These are phyloP conservation scores for Dothistroma pini DNA, from an alignment of 2,329 filamentous ascomycete genomes.

Conservation along the genomic window DNA sequence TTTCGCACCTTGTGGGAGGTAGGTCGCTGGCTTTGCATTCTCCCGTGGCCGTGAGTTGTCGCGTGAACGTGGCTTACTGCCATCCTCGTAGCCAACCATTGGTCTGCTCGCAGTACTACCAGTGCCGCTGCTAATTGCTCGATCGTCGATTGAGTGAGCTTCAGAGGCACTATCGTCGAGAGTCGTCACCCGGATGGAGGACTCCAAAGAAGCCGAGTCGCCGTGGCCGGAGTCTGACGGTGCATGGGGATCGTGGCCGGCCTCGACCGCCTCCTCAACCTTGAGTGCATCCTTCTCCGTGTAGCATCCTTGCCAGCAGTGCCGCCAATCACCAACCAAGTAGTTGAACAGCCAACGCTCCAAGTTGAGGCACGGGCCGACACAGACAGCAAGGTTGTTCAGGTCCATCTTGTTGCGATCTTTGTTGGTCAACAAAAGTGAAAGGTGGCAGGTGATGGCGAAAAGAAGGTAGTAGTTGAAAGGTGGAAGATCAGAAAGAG, in stretches of 20 bases:
- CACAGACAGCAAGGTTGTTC: slow-evolving; percentile 91
- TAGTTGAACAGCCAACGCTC: slow-evolving; percentile 95
- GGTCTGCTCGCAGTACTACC: slow-evolving; percentile 17
- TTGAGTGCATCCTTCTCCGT: slow-evolving; percentile 62
- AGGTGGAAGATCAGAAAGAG: slow-evolving; percentile 87
- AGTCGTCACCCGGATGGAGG: slow-evolving; percentile 17
- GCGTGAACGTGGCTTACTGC: slow-evolving; percentile 10
- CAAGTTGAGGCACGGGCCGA: slow-evolving; percentile 95
- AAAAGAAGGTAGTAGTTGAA: slow-evolving; percentile 98
- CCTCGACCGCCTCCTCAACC: slow-evolving; percentile 26
- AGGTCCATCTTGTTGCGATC: slow-evolving; percentile 99
- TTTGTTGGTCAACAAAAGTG: slow-evolving; percentile 81
- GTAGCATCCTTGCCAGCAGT: slow-evolving; percentile 95
- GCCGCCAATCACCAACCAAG: slow-evolving; percentile 88
- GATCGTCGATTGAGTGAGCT: slow-evolving; percentile 17
- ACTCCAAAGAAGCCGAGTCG: slow-evolving; percentile 18
- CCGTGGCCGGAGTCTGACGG: slow-evolving; percentile 2
- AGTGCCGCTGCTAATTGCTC: slow-evolving; percentile 21
- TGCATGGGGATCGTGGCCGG: slow-evolving; percentile 19
- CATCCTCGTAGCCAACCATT: slow-evolving; percentile 5
- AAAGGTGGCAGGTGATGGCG: slow-evolving; percentile 94
- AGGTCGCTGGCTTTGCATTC: slow-evolving; percentile 23
- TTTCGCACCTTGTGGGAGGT: slow-evolving; percentile 24
- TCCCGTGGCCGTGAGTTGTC: slow-evolving; percentile 18
- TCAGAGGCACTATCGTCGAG: slow-evolving; percentile 15